phyloP scores from a whole-genome alignment of 2,329 filamentous ascomycete species.

The Rugonectria rugulosa region DNA sequence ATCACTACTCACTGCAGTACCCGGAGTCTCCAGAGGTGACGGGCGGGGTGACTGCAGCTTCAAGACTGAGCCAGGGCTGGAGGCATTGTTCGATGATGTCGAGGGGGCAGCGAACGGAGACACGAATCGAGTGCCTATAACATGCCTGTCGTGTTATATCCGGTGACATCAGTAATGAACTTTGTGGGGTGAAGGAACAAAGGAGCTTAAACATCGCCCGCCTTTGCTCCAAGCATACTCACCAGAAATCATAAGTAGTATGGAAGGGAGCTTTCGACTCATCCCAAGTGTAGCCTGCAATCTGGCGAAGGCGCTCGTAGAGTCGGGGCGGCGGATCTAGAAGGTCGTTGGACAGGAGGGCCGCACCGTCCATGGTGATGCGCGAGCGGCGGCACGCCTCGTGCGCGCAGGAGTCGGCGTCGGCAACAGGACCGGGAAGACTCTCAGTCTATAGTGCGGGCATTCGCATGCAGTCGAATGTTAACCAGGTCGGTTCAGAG shows the following conservation, averaged over 20 bases:
- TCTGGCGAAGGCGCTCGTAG: conserved; percentile 75
- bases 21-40: conserved; percentile 51
- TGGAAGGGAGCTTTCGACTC: conserved; percentile 66
- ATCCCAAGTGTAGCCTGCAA: conserved; percentile 81
- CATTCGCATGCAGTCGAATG: conserved; percentile 39
- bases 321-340: conserved; percentile 72
- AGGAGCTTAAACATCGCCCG: background rate
- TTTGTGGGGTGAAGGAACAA: background rate
- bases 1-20: conserved; percentile 44
- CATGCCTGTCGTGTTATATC: conserved; percentile 63
- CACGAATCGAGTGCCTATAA: conserved; percentile 68
- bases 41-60: conserved; percentile 54
- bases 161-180: conserved; percentile 25
- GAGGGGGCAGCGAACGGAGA: conserved; percentile 58
- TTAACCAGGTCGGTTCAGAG: conserved; percentile 38
- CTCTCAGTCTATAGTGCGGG: conserved; percentile 33
- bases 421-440: conserved; percentile 25
- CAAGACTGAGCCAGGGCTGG: conserved; percentile 52
- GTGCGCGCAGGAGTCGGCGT: conserved; percentile 29
- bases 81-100: conserved; percentile 52
- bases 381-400: conserved; percentile 35
- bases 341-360: conserved; percentile 59
- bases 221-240: conserved; percentile 34
- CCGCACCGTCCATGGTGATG: conserved; percentile 59
- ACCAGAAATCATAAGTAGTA: conserved; percentile 89